Base-by-base conservation (phyloP, 495 filamentous ascomycete species). In the Penicillium crystallinum region DNA sequence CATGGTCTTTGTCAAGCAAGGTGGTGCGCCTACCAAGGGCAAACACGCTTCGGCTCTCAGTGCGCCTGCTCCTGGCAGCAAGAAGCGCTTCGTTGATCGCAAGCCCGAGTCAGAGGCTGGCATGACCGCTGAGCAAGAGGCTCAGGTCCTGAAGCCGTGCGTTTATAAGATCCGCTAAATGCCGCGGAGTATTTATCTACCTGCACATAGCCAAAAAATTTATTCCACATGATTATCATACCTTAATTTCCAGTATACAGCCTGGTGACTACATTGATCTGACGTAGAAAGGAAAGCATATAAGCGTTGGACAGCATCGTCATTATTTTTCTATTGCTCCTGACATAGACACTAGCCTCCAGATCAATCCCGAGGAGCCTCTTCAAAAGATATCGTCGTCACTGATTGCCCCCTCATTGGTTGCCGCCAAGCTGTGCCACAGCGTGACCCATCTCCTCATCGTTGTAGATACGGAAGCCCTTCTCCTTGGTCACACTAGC, bases 401-500 rank as follows among this genome's bases (percentile, higher is more conserved):
- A 34, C 37, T 55, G 49, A 42, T 64, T 52, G 23, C 57, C 18
- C 57, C 18, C 46, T 69, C 54, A 74, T 74, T 72, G 69, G 54
- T 75, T 76, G 19, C 69, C 65, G 55, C 67, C 70, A 31, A 90
- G 71, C 59, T 90, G 83, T 56, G 84, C 83, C 46, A 98, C 93
- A 57, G 95, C 90, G 51, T 81, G 74, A 46, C 86, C 87, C 93
- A 98, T 98, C 73, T 97, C 92, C 65, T 89, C 90, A 61, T 98
- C 93, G 49, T 83, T 87, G 77, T 98, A 97, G 79, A 98, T 97
- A 68, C 87, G 86, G 79, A 98, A 97, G 15, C 95, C 93, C 68
- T 88, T 91, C 52, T 95, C 91, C 78, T 92, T 96, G 53, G 93
- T 98, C 48, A 97, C 95, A 64, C 91, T 97, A 38, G 93, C 93